Conservation (phyloP, 345 rosid species). For the Acer negundo region DNA sequence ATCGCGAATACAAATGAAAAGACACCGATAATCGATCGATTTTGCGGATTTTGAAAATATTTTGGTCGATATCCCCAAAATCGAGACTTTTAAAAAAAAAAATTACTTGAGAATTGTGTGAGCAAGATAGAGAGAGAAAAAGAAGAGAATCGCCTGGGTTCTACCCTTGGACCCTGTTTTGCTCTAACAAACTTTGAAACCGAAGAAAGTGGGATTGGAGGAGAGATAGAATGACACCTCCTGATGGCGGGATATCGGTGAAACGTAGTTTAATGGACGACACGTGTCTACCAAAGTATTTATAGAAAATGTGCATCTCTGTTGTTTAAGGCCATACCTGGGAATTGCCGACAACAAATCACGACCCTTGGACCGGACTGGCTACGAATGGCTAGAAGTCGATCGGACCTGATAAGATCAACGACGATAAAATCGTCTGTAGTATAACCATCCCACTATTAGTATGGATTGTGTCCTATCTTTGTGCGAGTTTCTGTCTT, state of each 20-base stretch:
- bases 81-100: neutral
- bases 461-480: no score
- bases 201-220: neutral
- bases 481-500: no score
- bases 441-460: no score
- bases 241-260: neutral
- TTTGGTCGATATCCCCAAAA: constrained; percentile 20
- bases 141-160: constrained; percentile 35
- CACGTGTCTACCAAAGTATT: constrained; percentile 16
- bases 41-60: neutral
- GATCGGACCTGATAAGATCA: no score
- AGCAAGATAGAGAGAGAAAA: neutral
- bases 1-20: neutral
- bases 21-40: constrained; percentile 1
- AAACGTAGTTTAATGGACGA: neutral
- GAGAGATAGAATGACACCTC: constrained; percentile 3
- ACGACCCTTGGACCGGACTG: neutral
- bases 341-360: neutral
- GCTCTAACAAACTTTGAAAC: constrained; percentile 34
- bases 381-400: no score
- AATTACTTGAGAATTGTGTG: constrained; percentile 29
- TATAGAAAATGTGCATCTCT: no score
- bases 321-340: no score
- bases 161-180: constrained; percentile 34
- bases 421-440: no score